Evolutionary conservation across 208 protist species (phyloP), one percentile per base, ranked within the genome.

Genomic region (Trypanosoma lewisi): DNA sequence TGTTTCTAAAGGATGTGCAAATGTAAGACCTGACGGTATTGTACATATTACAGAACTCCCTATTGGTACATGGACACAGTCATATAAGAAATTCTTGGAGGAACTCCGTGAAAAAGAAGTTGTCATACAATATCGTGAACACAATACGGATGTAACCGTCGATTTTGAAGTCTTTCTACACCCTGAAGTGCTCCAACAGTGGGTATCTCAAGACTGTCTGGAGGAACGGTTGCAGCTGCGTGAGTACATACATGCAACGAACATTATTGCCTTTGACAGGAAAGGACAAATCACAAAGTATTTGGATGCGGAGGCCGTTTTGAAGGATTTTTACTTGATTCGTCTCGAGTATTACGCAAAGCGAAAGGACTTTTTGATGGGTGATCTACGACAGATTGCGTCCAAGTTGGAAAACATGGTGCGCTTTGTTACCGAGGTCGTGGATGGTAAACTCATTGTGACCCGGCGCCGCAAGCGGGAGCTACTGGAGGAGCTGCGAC

Each of bases 251-350:
- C 83, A 89, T 49, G 87, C 85, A 2, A 96, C 92, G 27, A 99
- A 99, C 82, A 99, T 99, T 84, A 93, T 98, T 48, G 83, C 98
- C 25, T 99, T 99, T 75, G 94, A 99, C 73, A 71, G 78, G 33
- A 74, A 99, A 12, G 93, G 92, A 4, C 77, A 93, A 50, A 97
- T 99, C 52, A 94, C 77, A 19, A 96, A 97, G 72, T 99, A 98
- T 68, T 71, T 63, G 16, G 89, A 95, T 56, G 87, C 91, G 33
- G 80, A 92, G 50, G 82, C 96, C 8, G 91, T 99, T n/a, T 63
- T 99, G 5, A 75, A 94, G 44, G 93, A 98, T 17, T 99, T 99
- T 74, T 99, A 95, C 75, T 51, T 79, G 2, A 39, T 99, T 11
- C 89, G 99, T 53, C 74, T 99, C 2, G 77, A 97, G 39, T 94